Conservation (phyloP, 257 asterid genomes). For the Solanum rostratum region DNA sequence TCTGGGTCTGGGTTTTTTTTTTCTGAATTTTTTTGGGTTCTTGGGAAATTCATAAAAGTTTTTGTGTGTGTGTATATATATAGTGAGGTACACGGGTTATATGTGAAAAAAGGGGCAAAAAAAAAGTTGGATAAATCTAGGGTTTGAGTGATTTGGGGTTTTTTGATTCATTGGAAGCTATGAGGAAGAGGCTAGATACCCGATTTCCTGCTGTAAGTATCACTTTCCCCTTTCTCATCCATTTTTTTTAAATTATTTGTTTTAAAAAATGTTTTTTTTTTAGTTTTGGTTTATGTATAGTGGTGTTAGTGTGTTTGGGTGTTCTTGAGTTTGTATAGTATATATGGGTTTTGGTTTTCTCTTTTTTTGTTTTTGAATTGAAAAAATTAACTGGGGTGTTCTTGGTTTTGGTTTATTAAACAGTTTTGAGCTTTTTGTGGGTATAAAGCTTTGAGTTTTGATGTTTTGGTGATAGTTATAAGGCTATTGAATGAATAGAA, state of each 20-base stretch:
- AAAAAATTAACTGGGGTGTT: neutral
- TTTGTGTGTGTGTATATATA: neutral
- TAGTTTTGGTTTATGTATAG: neutral
- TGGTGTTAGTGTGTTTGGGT: neutral
- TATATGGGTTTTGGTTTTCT: neutral
- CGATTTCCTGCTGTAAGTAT: constrained; percentile 71
- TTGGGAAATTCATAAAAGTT: neutral
- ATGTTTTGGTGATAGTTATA: neutral
- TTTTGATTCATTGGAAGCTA: constrained; percentile 13
- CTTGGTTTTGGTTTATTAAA: neutral
- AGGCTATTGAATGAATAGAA: neutral
- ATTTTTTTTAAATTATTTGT: neutral
- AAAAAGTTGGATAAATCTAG: constrained; percentile 8
- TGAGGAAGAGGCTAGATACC: constrained; percentile 77
- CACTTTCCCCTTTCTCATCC: neutral
- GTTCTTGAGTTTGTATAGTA: neutral
- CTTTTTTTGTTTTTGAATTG: neutral
- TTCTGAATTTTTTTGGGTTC: neutral
- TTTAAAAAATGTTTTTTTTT: no score
- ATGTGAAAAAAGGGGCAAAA: neutral
- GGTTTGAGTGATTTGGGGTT: constrained; percentile 19
- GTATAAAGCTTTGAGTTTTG: neutral
- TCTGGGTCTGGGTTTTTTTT: neutral
- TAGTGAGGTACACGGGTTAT: neutral
- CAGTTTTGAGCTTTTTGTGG: neutral